These are phyloP conservation scores for Neurospora sp. DNA, from an alignment of 495 filamentous ascomycete genomes.

Conservation along the genomic window DNA sequence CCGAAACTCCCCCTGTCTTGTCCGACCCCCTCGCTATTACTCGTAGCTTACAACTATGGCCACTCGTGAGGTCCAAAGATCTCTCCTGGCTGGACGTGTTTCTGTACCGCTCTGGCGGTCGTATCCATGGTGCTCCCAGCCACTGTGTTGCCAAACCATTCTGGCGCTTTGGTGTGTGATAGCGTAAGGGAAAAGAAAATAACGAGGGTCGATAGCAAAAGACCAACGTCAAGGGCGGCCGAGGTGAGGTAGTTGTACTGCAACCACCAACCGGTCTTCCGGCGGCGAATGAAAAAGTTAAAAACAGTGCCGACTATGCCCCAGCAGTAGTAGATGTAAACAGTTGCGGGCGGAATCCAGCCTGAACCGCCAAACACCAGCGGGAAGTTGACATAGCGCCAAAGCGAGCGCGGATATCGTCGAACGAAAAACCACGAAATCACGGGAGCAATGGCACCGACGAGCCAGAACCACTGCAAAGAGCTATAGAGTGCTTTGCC, in stretches of 20 bases:
- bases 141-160: slow-evolving; percentile 58
- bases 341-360: slow-evolving; percentile 53
- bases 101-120: slow-evolving; percentile 23
- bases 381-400: slow-evolving; percentile 54
- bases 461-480: slow-evolving; percentile 59
- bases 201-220: slow-evolving; percentile 54
- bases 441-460: slow-evolving; percentile 49
- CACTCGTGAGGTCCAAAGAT: slow-evolving; percentile 37
- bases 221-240: slow-evolving; percentile 58
- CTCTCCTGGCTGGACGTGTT: slow-evolving; percentile 21
- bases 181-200: slow-evolving; percentile 61
- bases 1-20: not conserved
- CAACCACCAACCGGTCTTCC: slow-evolving; percentile 62
- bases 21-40: not conserved
- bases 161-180: slow-evolving; percentile 38
- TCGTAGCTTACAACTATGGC: slow-evolving; percentile 16
- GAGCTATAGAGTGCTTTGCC: slow-evolving; percentile 50
- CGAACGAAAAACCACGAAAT: slow-evolving; percentile 51
- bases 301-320: slow-evolving; percentile 57
- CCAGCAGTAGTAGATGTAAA: slow-evolving; percentile 59
- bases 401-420: slow-evolving; percentile 42
- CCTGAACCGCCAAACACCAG: slow-evolving; percentile 56
- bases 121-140: slow-evolving; percentile 31
- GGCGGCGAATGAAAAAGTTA: slow-evolving; percentile 53
- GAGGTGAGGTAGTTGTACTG: slow-evolving; percentile 71